Evolutionary conservation across 495 filamentous ascomycete species (phyloP).

Genomic region (Hypoxylon trugodes): DNA sequence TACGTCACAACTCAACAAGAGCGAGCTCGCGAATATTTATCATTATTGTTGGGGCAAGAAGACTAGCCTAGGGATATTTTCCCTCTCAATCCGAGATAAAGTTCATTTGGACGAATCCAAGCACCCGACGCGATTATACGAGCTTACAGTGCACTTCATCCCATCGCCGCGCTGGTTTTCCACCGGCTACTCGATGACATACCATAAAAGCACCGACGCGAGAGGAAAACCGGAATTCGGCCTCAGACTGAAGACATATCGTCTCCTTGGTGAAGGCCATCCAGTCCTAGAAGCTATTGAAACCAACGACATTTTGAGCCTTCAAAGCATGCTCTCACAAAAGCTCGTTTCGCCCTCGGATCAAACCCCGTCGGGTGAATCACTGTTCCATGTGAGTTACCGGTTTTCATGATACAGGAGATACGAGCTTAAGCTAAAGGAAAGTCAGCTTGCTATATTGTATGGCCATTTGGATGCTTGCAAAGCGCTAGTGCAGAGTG

Average conservation of each 20-base stretch:
- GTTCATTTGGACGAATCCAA: constrained; percentile 1
- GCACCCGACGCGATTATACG: neutral
- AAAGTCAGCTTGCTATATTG: neutral
- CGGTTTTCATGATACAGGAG: neutral
- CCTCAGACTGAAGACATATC: neutral
- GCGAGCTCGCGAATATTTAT: neutral
- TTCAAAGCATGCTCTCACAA: constrained; percentile 10
- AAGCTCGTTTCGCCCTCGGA: constrained; percentile 11
- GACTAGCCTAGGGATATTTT: neutral
- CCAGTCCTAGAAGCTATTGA: neutral
- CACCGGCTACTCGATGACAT: constrained; percentile 12
- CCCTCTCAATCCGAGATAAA: neutral
- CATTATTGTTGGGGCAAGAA: neutral
- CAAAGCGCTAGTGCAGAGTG: constrained; percentile 21
- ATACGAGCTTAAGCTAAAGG: neutral
- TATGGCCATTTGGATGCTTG: neutral
- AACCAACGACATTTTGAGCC: neutral
- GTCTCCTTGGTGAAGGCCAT: constrained; percentile 5
- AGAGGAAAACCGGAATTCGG: constrained; percentile 12
- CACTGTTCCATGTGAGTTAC: constrained; percentile 14
- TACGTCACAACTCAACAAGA: neutral
- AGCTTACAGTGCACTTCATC: constrained; percentile 7
- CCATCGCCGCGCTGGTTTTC: constrained; percentile 26
- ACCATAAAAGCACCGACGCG: constrained; percentile 7
- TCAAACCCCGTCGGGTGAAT: neutral